Evolutionary conservation across 768 basidiomycete species (phyloP), one percentile per base, ranked within the genome.

Genomic region (Paxillus rubicundulus): DNA sequence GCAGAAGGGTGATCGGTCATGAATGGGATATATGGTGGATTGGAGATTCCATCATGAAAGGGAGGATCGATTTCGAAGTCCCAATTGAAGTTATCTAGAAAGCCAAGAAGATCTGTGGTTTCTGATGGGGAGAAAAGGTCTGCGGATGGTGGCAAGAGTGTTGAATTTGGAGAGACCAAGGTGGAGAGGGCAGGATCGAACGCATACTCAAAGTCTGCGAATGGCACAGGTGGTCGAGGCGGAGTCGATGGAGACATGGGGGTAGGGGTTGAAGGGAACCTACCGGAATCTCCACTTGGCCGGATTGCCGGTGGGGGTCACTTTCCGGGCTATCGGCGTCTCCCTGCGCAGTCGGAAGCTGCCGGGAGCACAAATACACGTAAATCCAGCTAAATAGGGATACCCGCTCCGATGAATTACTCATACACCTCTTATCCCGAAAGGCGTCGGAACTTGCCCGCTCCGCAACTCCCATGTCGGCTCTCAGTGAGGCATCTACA

Each of bases 11-110:
- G 43, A 0, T 52, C 37, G 32, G 52, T 38, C 16, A 51, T n/a
- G 45, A 13, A 41, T 17, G 49, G 60, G 6, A 50, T 21, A 13
- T 50, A 24, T 9, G 53, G 47, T 44, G 54, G 54, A 34, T 45
- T 36, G 8, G 51, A 3, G 38, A 43, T 24, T 24, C 24, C 50
- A 50, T 50, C 57, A 38, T 42, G 28, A 21, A 68, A 58, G 16
- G 56, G 13, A 24, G 67, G 65, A n/a, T 77, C 77, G 1, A 74
- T 57, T 24, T 78, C 75, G 53, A 82, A 74, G 49, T 87, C 85
- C 82, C 83, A 85, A 61, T 75, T 79, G 62, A 91, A 89, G 69
- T 84, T 85, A 70, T 92, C 89, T 66, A 92, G 81, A 66, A 92
- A 92, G 50, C 86, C 85, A 54, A 91, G 77, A 48, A 92, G 74